Evolutionary conservation across 2,329 filamentous ascomycete species (phyloP), one percentile per base, ranked within the genome.

Genomic region (Coniochaeta ligniaria): DNA sequence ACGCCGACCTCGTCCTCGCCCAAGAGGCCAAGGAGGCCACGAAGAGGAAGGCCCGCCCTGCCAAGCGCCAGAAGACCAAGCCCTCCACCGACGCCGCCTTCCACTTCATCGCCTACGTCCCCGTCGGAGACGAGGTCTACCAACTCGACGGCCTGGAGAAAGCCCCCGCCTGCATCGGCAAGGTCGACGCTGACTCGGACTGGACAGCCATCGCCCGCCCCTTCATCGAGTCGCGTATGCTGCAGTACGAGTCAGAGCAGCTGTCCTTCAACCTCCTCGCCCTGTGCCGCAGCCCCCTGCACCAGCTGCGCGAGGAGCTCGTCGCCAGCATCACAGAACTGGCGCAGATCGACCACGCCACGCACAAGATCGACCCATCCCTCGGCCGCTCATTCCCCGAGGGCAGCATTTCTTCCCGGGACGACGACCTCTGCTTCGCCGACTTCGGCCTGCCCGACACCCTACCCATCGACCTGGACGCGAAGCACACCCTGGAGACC

Each of bases 71-170:
- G 41, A 59, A 62, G 58, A 81, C 76, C 60, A 72, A 76, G 61
- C 72, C 63, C 16, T 76, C 82, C 7, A 75, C 80, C 0, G 83
- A 90, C n/a, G 81, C 83, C 14, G 87, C 84, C 0, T 95, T 89
- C 69, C 94, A 98, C 70, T 98, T 95, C 72, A 89, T 96, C 64
- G 93, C 92, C 7, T 96, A 94, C 69, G 86, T 97, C 33, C 91
- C 91, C 2, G 83, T 86, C 16, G 80, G 83, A n/a, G 87, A 84
- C 2, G 78, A 84, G 60, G 83, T 96, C 16, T 97, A 92, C 92
- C 91, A 93, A 71, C 84, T 98, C 6, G 94, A 98, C 72, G 94
- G 94, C 5, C 78, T 97, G 24, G 86, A 93, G 71, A 78, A 78
- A 47, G 84, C 87, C 64, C 94, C 92, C 3, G 81, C 85, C 36